Evolutionary conservation across 1,139 yeast species (phyloP).

Genomic region (Suhomyces wounanorum): DNA sequence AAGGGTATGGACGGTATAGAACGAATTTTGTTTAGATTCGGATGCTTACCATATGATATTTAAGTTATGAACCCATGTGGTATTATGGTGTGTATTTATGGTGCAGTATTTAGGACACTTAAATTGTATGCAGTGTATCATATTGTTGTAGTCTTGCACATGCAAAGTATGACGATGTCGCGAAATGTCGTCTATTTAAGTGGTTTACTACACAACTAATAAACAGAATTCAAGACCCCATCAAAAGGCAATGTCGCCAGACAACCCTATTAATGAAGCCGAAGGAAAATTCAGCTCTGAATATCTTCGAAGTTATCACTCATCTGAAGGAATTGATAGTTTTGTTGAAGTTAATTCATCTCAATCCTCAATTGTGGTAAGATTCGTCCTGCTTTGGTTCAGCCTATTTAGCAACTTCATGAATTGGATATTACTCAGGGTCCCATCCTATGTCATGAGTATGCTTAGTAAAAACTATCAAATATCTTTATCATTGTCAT

Average conservation of each 20-base stretch:
- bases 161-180: neutral
- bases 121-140: neutral
- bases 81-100: neutral
- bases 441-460: conserved; percentile 26
- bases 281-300: neutral
- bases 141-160: neutral
- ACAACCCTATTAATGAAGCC: neutral
- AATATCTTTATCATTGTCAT: conserved; percentile 38
- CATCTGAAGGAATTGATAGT: neutral
- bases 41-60: conserved; percentile 38
- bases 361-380: conserved; percentile 11
- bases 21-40: conserved; percentile 51
- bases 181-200: neutral
- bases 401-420: conserved; percentile 23
- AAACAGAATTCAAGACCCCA: neutral
- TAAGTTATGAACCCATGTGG: neutral
- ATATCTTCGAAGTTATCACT: neutral
- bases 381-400: conserved; percentile 20
- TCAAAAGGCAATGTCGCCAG: neutral
- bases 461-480: conserved; percentile 34
- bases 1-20: conserved; percentile 72
- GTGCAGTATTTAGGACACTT: neutral
- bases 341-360: neutral
- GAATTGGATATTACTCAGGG: conserved; percentile 21
- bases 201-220: neutral